These are phyloP conservation scores for Candida parachauliodes DNA, from an alignment of 805 yeast species.

Conservation along the genomic window DNA sequence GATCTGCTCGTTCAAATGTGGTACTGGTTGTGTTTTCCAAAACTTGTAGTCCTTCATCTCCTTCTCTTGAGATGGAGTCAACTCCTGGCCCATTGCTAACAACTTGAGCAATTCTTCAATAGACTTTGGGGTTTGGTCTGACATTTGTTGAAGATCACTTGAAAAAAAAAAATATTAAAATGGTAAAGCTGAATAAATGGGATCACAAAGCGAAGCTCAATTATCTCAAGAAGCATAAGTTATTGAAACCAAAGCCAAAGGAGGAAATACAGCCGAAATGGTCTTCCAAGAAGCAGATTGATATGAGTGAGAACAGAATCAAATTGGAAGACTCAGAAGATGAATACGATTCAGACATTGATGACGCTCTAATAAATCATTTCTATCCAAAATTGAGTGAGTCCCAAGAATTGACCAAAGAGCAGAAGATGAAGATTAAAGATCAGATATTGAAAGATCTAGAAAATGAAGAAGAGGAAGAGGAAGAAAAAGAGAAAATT, in stretches of 20 bases:
- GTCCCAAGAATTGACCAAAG: constrained; percentile 23
- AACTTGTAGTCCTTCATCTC: constrained; percentile 88
- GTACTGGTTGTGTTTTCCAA: constrained; percentile 98
- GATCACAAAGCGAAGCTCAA: constrained; percentile 39
- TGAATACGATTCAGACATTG: constrained; percentile 41
- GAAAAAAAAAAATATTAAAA: constrained; percentile 11
- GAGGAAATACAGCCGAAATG: constrained; percentile 24
- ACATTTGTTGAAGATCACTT: constrained; percentile 3
- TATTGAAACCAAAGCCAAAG: constrained; percentile 14
- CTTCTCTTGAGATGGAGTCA: constrained; percentile 57
- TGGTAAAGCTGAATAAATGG: constrained; percentile 35
- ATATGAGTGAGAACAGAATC: constrained; percentile 10
- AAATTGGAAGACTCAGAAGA: constrained; percentile 28
- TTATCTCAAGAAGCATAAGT: constrained; percentile 41
- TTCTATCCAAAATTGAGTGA: constrained; percentile 38
- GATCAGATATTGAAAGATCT: constrained; percentile 29
- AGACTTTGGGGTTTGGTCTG: constrained; percentile 22
- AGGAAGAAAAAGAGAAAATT: constrained; percentile 11
- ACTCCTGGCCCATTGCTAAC: constrained; percentile 50
- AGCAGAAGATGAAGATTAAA: constrained; percentile 34
- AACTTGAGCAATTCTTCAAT: constrained; percentile 60
- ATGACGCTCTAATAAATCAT: constrained; percentile 37
- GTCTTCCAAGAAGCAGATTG: constrained; percentile 26
- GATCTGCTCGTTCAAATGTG: constrained; percentile 65
- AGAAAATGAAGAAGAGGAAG: constrained; percentile 13